Evolutionary conservation across 2,329 filamentous ascomycete genomes (phyloP).

Genomic region (Huntiella abstrusa): DNA sequence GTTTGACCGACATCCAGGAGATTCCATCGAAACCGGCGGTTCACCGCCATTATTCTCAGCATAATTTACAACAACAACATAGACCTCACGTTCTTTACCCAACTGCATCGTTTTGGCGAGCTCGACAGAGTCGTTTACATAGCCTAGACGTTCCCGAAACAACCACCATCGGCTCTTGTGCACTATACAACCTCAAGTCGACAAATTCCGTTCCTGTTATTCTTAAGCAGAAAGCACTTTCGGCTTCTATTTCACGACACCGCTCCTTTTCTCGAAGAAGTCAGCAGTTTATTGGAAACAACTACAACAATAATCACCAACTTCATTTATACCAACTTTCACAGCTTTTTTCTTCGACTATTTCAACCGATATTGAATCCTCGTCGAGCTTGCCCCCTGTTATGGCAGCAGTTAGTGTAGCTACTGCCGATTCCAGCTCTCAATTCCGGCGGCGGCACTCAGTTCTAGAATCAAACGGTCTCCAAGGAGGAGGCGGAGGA

Average conservation of each 20-base stretch:
- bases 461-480: conserved; percentile 2
- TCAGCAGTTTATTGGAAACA: neutral
- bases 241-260: neutral
- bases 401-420: conserved; percentile 8
- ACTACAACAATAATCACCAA: neutral
- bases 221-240: neutral
- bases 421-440: neutral
- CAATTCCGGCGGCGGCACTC: conserved; percentile 10
- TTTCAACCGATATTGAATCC: neutral
- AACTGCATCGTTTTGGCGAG: conserved; percentile 4
- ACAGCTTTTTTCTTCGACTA: neutral
- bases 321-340: neutral
- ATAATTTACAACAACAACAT: neutral
- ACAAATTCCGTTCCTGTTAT: neutral
- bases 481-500: no score
- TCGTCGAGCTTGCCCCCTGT: conserved; percentile 4
- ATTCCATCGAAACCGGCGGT: neutral
- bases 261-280: neutral
- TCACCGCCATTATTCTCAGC: neutral
- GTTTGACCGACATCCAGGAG: neutral
- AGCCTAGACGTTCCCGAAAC: neutral
- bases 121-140: neutral
- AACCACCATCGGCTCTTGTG: neutral
- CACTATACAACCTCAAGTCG: neutral
- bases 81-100: conserved; percentile 5